Evolutionary conservation across 176 grass and related monocot genomes (phyloP).

Genomic region (Luzula sylvatica): DNA sequence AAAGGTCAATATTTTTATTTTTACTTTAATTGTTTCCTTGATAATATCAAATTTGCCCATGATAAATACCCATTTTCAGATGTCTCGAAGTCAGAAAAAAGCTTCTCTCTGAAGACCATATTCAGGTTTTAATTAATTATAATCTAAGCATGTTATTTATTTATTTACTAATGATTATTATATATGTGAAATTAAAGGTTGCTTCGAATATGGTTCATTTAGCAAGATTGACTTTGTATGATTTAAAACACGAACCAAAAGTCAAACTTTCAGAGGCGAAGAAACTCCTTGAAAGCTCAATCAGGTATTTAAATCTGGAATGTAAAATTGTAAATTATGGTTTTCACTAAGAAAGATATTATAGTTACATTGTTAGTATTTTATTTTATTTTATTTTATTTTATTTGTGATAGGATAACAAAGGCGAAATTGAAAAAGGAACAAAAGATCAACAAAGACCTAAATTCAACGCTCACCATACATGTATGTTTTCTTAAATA

Average conservation of each 20-base stretch:
- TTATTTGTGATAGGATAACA: constrained; percentile 45
- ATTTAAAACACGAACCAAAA: constrained; percentile 18
- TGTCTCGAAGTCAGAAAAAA: constrained; percentile 46
- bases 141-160: too few relatives aligned
- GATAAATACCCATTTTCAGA: constrained; percentile 43
- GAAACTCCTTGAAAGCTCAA: constrained; percentile 46
- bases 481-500: constrained; percentile 47
- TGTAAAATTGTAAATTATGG: too few relatives aligned
- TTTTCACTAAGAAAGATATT: background rate
- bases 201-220: constrained; percentile 49
- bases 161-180: background rate
- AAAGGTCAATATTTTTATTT: constrained; percentile 39
- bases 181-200: constrained; percentile 33
- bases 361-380: background rate
- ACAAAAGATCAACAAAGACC: constrained; percentile 24
- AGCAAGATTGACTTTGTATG: constrained; percentile 53
- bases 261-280: constrained; percentile 42
- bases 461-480: constrained; percentile 18
- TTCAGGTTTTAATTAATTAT: constrained; percentile 37
- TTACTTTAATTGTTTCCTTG: constrained; percentile 10
- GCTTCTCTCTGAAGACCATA: constrained; percentile 52
- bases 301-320: constrained; percentile 36
- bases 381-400: constrained; percentile 15
- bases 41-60: background rate
- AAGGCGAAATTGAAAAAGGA: constrained; percentile 39